A percentile compares a stretch with the other conserved stretches of the same genome.
Conservation (phyloP, 164 flowering plant species). For the Warburgia ugandensis region DNA sequence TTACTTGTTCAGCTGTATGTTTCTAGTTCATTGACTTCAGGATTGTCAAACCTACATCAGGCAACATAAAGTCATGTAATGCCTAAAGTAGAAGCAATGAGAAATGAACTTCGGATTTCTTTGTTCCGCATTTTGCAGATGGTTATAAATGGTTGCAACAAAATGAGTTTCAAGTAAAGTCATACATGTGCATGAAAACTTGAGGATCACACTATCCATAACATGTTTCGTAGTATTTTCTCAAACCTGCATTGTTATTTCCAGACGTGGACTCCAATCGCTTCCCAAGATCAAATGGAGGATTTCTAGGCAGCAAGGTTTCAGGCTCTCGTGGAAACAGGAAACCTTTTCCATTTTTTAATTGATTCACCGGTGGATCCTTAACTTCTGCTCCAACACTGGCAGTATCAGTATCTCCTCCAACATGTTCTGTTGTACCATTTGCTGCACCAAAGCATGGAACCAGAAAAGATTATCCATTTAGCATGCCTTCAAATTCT, state of each 20-base stretch:
- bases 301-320: conserved; percentile 5
- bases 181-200: no score
- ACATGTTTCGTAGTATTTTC: not conserved
- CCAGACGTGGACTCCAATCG: not conserved
- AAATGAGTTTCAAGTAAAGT: no score
- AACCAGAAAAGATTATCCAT: not conserved
- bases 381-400: not conserved
- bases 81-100: no score
- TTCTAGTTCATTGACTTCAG: no score
- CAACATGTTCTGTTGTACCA: not conserved
- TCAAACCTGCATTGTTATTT: conserved; percentile 8
- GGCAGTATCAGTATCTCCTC: not conserved
- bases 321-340: not conserved
- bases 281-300: not conserved
- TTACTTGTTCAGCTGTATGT: no score
- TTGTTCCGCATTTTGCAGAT: no score
- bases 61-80: no score
- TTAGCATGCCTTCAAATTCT: no score
- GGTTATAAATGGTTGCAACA: no score
- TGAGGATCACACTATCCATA: conserved; percentile 17
- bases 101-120: no score
- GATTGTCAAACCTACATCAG: no score
- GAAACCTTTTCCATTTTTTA: not conserved
- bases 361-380: not conserved
- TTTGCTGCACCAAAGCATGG: not conserved